A percentile compares a stretch with the other conserved stretches of the same genome.
phyloP scores from a whole-genome alignment of 495 filamentous ascomycete species.

The Filosporella fistucella region DNA sequence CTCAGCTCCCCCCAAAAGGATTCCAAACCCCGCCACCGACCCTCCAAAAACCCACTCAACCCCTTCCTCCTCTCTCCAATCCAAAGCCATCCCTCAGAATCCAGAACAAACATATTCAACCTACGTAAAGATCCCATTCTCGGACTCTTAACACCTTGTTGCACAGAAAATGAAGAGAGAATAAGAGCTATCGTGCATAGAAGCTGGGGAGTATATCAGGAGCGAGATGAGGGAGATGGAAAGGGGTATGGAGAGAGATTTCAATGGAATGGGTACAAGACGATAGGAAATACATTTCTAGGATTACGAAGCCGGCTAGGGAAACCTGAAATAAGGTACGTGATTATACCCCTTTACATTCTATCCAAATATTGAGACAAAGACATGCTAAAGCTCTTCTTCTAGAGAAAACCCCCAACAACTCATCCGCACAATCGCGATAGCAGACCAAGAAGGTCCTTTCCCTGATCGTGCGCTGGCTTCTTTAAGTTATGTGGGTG shows the following conservation, averaged over 20 bases:
- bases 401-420: too few species aligned
- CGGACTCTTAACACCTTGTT: background rate
- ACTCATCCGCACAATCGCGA: too few species aligned
- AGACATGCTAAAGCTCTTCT: background rate
- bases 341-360: too few species aligned
- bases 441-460: background rate
- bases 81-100: background rate
- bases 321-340: background rate
- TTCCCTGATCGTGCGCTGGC: constrained; percentile 1
- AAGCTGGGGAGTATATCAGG: background rate
- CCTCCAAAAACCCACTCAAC: background rate
- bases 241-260: background rate
- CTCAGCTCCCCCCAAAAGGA: background rate
- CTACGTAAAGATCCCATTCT: background rate
- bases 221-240: too few species aligned
- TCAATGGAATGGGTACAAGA: background rate
- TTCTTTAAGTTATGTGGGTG: background rate
- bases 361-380: too few species aligned
- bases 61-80: background rate
- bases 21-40: background rate
- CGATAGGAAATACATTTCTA: background rate
- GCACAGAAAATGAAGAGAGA: too few species aligned
- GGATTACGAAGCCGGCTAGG: background rate
- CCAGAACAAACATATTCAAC: background rate
- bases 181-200: background rate